Evolutionary conservation across 192 early-diverging fungal genomes (phyloP), one percentile per base, ranked within the genome.

Genomic region (Rhizophagus prolifer): DNA sequence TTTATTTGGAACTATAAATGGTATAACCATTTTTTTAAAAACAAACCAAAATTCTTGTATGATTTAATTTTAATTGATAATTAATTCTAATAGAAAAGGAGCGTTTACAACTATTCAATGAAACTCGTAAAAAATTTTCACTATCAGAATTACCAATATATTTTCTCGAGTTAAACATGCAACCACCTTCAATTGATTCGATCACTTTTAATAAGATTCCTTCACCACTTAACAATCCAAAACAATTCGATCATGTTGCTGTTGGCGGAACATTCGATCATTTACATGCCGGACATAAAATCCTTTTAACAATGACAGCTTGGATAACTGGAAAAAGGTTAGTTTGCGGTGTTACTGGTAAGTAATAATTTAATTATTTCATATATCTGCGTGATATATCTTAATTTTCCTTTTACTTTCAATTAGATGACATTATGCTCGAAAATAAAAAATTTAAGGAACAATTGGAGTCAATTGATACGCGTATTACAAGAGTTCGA

Each of bases 241-340:
- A 72, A 16, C 62, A 67, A 9, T 90, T 86, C 84, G 76, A 81
- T 25, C 74, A 86, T 79, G 92, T 92, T 1, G 91, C 86, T 13
- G 77, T 97, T 9, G 97, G 97, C 28, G 97, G 97, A 19, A 98
- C 97, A 23, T 99, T 99, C 86, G 97, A 99, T 82, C 96, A 97
- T 79, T 82, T 99, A 65, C 97, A 99, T 75, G 82, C 89, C 2
- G 97, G 96, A 12, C 97, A 99, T 81, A 96, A 97, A 86, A 94
- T 98, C 44, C 82, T 99, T 16, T 85, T 99, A 41, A 91, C 94
- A 1, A 92, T 91, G 79, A 88, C 94, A 0, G 92, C 90, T 0
- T 89, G 92, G 81, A 83, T 95, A 10, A 81, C 94, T 6, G 81
- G 82, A 12, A 81, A 89, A 66, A 71, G 88, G 75, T 71, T 94